Conservation (phyloP, 345 rosid genomes). For the Limnanthes douglasii region DNA sequence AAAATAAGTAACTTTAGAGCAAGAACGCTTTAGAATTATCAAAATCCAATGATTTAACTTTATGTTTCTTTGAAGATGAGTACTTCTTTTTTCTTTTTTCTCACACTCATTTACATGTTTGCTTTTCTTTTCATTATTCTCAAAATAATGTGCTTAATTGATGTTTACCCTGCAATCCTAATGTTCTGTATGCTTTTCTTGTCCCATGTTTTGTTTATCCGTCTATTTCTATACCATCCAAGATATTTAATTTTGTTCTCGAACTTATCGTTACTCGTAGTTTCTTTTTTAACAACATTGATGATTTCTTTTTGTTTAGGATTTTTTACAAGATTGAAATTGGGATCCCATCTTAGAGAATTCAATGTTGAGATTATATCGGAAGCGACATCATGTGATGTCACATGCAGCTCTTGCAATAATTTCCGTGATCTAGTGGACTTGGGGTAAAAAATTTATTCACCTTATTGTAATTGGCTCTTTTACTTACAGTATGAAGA, state of each 20-base stretch:
- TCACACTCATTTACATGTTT: not conserved
- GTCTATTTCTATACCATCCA: too few relatives aligned
- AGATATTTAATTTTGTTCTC: too few relatives aligned
- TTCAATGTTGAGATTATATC: conserved; percentile 93
- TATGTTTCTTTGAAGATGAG: too few relatives aligned
- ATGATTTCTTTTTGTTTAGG: conserved; percentile 28
- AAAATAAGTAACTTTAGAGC: too few relatives aligned
- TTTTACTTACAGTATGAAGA: conserved; percentile 3
- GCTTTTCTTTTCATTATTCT: not conserved
- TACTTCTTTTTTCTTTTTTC: not conserved
- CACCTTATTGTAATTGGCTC: conserved; percentile 5
- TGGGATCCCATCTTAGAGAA: conserved; percentile 91
- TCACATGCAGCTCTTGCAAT: conserved; percentile 64
- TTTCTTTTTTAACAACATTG: not conserved
- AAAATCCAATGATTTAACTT: too few relatives aligned
- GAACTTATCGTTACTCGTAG: conserved; percentile 9
- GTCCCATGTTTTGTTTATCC: not conserved
- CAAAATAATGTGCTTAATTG: not conserved
- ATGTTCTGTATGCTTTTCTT: not conserved
- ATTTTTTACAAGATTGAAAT: conserved; percentile 82
- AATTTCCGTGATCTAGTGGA: conserved; percentile 75
- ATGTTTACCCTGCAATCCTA: not conserved
- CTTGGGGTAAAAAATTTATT: conserved; percentile 48
- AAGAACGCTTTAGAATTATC: too few relatives aligned
- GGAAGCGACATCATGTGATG: conserved; percentile 96